Conservation (phyloP, 805 yeast genomes). For the Ogataea henricii region DNA sequence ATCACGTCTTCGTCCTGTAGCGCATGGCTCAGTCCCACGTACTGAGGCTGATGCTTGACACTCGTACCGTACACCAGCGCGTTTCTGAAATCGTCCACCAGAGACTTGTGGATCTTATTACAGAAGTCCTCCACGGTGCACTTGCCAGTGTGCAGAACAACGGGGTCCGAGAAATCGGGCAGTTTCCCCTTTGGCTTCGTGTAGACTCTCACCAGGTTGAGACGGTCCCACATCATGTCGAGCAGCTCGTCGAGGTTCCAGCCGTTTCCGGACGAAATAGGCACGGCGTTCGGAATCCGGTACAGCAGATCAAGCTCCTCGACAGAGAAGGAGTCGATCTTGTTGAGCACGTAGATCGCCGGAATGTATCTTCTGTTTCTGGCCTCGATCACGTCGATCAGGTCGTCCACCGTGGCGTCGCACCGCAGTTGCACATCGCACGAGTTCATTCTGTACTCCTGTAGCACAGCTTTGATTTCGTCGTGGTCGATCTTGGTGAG, state of each 20-base stretch:
- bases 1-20: slow-evolving; percentile 97
- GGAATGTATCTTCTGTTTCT: slow-evolving; percentile 92
- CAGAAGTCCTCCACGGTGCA: slow-evolving; percentile 94
- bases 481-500: slow-evolving; percentile 89
- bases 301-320: slow-evolving; percentile 89
- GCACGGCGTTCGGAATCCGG: slow-evolving; percentile 96
- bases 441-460: slow-evolving; percentile 90
- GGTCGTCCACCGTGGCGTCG: slow-evolving; percentile 96
- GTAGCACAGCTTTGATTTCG: slow-evolving; percentile 94
- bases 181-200: slow-evolving; percentile 94
- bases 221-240: slow-evolving; percentile 93
- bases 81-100: slow-evolving; percentile 89
- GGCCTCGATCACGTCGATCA: slow-evolving; percentile 91
- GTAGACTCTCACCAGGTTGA: slow-evolving; percentile 90
- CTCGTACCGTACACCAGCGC: slow-evolving; percentile 93
- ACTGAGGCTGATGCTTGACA: slow-evolving; percentile 97
- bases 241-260: slow-evolving; percentile 96
- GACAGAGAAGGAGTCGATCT: slow-evolving; percentile 91
- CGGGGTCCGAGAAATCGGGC: slow-evolving; percentile 95
- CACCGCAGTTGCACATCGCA: slow-evolving; percentile 97
- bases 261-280: slow-evolving; percentile 92
- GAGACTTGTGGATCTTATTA: slow-evolving; percentile 90
- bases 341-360: slow-evolving; percentile 90
- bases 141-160: slow-evolving; percentile 80
- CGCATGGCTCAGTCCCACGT: slow-evolving; percentile 82